Percentiles rank a stretch among this genome's conserved stretches.
Evolutionary conservation across 345 rosid genomes (phyloP).

Genomic region (Eucalyptus erythrocorys): DNA sequence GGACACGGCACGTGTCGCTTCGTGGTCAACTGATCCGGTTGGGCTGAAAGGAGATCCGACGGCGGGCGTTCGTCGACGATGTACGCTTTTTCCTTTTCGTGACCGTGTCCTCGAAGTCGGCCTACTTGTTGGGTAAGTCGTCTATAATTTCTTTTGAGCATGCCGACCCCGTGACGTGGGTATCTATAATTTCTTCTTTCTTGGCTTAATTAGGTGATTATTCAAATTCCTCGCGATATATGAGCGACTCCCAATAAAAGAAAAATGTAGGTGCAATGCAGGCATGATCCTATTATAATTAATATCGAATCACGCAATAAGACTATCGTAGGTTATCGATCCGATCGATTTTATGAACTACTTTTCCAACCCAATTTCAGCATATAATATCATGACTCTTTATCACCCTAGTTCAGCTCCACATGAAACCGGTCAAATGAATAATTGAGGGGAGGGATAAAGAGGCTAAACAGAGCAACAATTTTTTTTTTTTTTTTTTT

Average conservation of each 20-base stretch:
- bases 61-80: neutral
- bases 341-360: neutral
- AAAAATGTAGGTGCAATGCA: neutral
- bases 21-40: neutral
- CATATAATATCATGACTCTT: neutral
- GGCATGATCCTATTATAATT: neutral
- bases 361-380: neutral
- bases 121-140: neutral
- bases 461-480: neutral
- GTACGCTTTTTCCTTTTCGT: neutral
- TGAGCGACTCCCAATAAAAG: neutral
- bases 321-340: neutral
- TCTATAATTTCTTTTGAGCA: neutral
- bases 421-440: neutral
- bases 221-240: neutral
- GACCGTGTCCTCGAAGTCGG: neutral
- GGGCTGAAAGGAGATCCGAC: neutral
- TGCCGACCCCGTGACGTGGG: neutral
- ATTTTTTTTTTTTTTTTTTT: rapidly evolving
- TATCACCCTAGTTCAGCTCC: neutral
- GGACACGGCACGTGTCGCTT: neutral
- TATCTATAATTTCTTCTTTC: neutral
- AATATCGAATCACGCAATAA: neutral
- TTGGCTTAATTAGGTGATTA: neutral
- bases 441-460: neutral